phyloP scores from a whole-genome alignment of 768 basidiomycete species.

The Imleria badia region DNA sequence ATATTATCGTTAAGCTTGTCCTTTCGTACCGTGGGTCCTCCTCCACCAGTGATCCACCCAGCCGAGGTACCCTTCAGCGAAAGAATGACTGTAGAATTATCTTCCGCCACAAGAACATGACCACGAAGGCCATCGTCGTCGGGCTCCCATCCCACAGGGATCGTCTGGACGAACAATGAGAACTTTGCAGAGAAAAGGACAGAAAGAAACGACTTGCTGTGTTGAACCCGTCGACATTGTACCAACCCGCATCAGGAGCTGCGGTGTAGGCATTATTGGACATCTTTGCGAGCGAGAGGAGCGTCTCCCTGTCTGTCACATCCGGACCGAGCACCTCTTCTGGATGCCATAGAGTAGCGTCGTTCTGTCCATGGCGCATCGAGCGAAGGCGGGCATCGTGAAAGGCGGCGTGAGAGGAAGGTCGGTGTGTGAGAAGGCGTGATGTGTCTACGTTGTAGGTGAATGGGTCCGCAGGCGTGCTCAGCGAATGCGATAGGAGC shows the following conservation, averaged over 20 bases:
- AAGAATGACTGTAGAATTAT: conserved; percentile 84
- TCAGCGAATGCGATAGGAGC: conserved; percentile 25
- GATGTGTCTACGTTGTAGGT: conserved; percentile 44
- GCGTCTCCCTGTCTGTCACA: conserved; percentile 64
- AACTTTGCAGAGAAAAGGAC: background rate
- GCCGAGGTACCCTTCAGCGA: conserved; percentile 94
- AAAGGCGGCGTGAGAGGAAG: conserved; percentile 41
- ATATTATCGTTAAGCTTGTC: conserved; percentile 96
- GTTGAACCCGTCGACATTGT: conserved; percentile 67
- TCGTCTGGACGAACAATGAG: conserved; percentile 39
- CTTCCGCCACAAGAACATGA: conserved; percentile 81
- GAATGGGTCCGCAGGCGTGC: conserved; percentile 26
- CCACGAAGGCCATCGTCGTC: conserved; percentile 90
- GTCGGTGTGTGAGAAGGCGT: conserved; percentile 42
- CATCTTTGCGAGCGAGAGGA: conserved; percentile 86
- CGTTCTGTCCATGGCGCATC: conserved; percentile 39
- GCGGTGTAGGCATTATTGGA: conserved; percentile 76
- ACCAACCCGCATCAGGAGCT: conserved; percentile 63
- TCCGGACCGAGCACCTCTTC: conserved; percentile 69
- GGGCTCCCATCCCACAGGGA: conserved; percentile 88
- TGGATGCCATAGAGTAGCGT: conserved; percentile 58
- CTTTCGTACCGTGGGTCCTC: conserved; percentile 80
- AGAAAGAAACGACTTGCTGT: conserved; percentile 36
- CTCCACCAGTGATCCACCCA: conserved; percentile 60
- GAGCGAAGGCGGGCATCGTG: conserved; percentile 37